phyloP scores from a whole-genome alignment of 2,329 filamentous ascomycete species.

The Fusarium palustre region DNA sequence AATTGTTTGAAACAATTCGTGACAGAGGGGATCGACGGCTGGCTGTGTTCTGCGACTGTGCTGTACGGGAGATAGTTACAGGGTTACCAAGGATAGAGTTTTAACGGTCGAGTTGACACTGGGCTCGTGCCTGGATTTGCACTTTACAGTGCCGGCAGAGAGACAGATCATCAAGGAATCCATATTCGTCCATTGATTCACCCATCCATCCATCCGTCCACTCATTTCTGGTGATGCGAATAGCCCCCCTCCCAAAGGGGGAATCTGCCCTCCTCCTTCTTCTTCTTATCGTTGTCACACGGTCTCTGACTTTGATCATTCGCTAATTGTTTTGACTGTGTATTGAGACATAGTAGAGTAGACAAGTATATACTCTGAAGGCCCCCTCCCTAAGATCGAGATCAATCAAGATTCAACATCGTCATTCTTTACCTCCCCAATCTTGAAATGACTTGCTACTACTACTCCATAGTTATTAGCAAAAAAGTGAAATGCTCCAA shows the following conservation, averaged over 20 bases:
- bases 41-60: background rate
- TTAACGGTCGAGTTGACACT: constrained; percentile 27
- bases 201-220: background rate
- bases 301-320: background rate
- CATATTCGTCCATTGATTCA: constrained; percentile 5
- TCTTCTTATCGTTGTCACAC: constrained; percentile 9
- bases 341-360: background rate
- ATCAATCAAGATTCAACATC: constrained; percentile 15
- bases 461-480: background rate
- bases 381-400: background rate
- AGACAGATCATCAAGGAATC: constrained; percentile 2
- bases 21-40: constrained; percentile 11
- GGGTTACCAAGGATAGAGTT: constrained; percentile 13
- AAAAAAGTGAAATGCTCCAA: constrained; percentile 40
- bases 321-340: background rate
- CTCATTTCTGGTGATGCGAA: constrained; percentile 16
- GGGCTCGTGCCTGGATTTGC: constrained; percentile 36
- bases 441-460: constrained; percentile 1
- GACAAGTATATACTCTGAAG: background rate
- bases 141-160: constrained; percentile 15
- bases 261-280: background rate
- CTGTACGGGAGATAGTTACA: background rate
- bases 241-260: constrained; percentile 5
- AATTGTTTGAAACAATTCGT: constrained; percentile 24
- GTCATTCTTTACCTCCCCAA: constrained; percentile 19